Percentiles rank a stretch among this genome's conserved stretches.
These are phyloP conservation scores for Vaccinium vitisidaea DNA, from an alignment of 148 eudicot genomes.

Conservation along the genomic window DNA sequence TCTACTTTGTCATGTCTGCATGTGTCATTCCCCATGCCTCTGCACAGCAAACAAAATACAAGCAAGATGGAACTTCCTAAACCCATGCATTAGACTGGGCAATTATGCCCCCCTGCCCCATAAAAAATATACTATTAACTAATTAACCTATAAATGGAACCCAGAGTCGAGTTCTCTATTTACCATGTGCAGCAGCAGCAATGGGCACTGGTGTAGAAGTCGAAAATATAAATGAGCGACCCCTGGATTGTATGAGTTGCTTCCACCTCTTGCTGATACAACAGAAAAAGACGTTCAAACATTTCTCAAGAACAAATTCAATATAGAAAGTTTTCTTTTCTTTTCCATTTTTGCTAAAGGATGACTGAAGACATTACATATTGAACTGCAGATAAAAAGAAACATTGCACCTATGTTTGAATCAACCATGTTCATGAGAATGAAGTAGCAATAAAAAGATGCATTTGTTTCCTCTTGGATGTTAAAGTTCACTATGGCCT, in stretches of 20 bases:
- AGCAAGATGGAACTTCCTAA: too few species aligned
- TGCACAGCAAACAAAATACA: too few species aligned
- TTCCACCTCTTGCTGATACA: conserved; percentile 82
- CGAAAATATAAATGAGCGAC: conserved; percentile 98
- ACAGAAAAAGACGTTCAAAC: neutral
- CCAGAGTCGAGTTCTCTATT: conserved; percentile 6
- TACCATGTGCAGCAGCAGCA: conserved; percentile 95
- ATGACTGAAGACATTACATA: too few species aligned
- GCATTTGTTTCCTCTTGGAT: neutral
- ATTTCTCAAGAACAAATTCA: neutral
- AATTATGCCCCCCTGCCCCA: too few species aligned
- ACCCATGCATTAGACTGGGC: too few species aligned
- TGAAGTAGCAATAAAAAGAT: neutral
- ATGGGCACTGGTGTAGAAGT: conserved; percentile 85
- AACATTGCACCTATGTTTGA: neutral
- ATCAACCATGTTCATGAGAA: neutral
- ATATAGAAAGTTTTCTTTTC: neutral
- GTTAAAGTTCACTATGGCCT: neutral
- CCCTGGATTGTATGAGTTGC: conserved; percentile 88
- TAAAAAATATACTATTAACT: too few species aligned
- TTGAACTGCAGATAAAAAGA: neutral
- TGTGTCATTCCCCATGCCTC: neutral
- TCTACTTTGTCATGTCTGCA: neutral
- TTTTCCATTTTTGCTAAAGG: neutral
- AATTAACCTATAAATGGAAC: neutral